These are phyloP conservation scores for Nicotiana knightiana DNA, from an alignment of 257 asterid genomes.

Conservation along the genomic window DNA sequence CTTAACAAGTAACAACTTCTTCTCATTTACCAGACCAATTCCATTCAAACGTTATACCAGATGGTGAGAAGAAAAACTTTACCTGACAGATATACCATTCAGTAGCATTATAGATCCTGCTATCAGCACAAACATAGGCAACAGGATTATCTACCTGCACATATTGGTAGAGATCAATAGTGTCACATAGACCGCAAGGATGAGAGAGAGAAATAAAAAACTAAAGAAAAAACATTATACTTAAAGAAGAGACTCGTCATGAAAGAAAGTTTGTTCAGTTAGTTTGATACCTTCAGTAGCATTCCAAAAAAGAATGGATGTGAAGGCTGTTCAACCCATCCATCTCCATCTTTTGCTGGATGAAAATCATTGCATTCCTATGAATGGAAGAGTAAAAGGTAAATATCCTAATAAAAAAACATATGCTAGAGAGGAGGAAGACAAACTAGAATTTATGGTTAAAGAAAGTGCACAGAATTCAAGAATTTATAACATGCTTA, in stretches of 20 bases:
- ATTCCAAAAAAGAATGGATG: conserved; percentile 79
- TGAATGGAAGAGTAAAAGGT: conserved; percentile 20
- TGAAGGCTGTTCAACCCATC: conserved; percentile 96
- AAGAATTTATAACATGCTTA: conserved; percentile 2
- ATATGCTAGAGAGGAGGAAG: conserved; percentile 2
- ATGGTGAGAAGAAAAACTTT: conserved; percentile 6
- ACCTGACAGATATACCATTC: conserved; percentile 99
- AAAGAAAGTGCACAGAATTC: not conserved
- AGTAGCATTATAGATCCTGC: conserved; percentile 78
- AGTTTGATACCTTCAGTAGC: conserved; percentile 59
- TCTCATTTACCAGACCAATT: not conserved
- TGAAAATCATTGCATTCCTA: conserved; percentile 95
- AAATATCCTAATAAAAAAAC: conserved; percentile 9
- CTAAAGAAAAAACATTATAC: not conserved
- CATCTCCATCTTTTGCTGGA: conserved; percentile 95
- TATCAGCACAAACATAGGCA: conserved; percentile 83
- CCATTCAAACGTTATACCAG: not conserved
- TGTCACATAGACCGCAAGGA: not conserved
- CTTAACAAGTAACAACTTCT: not conserved
- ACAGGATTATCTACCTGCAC: conserved; percentile 72
- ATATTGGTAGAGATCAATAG: conserved; percentile 11
- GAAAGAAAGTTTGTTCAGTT: not conserved
- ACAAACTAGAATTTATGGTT: not conserved
- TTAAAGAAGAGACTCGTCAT: not conserved
- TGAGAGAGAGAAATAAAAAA: not conserved